These are phyloP conservation scores for Debaryomycetaceae sp. DNA, from an alignment of 1,139 yeast genomes.

Conservation along the genomic window DNA sequence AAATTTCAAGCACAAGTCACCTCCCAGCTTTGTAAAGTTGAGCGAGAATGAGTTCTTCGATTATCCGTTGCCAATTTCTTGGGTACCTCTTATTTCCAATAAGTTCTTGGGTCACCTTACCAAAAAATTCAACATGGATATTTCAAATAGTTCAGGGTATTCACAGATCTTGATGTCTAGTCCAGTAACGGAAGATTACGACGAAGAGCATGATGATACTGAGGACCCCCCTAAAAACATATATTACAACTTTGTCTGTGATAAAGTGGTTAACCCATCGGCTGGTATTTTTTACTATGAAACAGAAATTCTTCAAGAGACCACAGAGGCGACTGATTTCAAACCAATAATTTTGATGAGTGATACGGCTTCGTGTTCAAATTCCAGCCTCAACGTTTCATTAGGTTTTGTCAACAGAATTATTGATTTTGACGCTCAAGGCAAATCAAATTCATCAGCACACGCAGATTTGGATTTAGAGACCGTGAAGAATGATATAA, in stretches of 20 bases:
- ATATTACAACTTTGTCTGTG: constrained; percentile 34
- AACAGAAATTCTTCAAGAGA: constrained; percentile 30
- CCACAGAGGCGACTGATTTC: constrained; percentile 28
- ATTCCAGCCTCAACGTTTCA: constrained; percentile 30
- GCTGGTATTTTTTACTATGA: constrained; percentile 39
- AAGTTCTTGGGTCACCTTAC: constrained; percentile 20
- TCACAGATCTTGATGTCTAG: constrained; percentile 25
- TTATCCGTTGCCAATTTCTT: constrained; percentile 37
- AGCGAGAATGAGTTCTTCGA: constrained; percentile 23
- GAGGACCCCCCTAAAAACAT: constrained; percentile 9
- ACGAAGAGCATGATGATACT: constrained; percentile 1
- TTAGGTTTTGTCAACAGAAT: constrained; percentile 35
- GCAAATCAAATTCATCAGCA: constrained; percentile 9
- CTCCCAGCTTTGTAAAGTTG: constrained; percentile 26
- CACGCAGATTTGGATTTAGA: constrained; percentile 27
- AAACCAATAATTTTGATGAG: constrained; percentile 32
- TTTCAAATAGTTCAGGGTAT: constrained; percentile 26
- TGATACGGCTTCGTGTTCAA: constrained; percentile 34
- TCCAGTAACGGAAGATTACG: constrained; percentile 1
- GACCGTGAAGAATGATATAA: constrained; percentile 25
- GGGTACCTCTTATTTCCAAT: constrained; percentile 37
- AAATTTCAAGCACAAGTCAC: constrained; percentile 18
- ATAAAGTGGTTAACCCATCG: constrained; percentile 29
- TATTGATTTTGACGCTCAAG: constrained; percentile 16
- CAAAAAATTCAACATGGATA: constrained; percentile 20